Conservation (phyloP, 768 basidiomycete genomes). For the Lentinula lateritia region DNA sequence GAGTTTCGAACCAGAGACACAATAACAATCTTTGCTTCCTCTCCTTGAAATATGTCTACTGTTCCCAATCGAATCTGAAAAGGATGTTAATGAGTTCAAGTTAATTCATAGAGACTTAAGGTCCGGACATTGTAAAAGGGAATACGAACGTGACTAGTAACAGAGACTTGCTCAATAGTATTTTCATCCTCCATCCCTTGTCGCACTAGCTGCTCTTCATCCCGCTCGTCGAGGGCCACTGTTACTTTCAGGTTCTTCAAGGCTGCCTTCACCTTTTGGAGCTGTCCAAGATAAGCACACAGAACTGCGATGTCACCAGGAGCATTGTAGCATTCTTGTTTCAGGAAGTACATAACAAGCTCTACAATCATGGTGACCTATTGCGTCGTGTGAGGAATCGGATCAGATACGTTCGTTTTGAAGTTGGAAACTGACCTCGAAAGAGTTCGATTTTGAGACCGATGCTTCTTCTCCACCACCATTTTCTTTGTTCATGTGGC, state of each 20-base stretch:
- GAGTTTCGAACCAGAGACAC: conserved; percentile 71
- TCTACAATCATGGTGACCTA: conserved; percentile 41
- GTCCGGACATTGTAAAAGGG: not conserved
- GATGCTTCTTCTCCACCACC: conserved; percentile 51
- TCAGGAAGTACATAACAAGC: conserved; percentile 37
- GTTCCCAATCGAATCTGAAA: conserved; percentile 62
- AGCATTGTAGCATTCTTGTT: conserved; percentile 37
- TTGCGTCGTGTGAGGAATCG: not conserved
- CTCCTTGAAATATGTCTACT: conserved; percentile 76
- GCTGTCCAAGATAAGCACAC: conserved; percentile 42
- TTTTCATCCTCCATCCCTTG: conserved; percentile 35
- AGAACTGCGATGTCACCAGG: conserved; percentile 44
- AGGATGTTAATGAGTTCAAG: not conserved
- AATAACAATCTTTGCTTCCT: conserved; percentile 68
- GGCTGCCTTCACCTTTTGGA: conserved; percentile 33
- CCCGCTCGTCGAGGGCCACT: conserved; percentile 64
- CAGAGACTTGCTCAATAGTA: conserved; percentile 40
- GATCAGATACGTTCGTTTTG: no score
- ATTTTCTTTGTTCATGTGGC: conserved; percentile 57
- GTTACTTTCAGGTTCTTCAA: conserved; percentile 39
- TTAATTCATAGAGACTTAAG: not conserved
- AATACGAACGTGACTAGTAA: conserved; percentile 44
- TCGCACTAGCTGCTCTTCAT: conserved; percentile 54
- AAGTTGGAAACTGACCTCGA: conserved; percentile 43
- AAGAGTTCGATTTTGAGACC: conserved; percentile 58